Base-by-base conservation (phyloP, 2,329 filamentous ascomycete genomes). In the Immersiporthe knoxdaviesiana region DNA sequence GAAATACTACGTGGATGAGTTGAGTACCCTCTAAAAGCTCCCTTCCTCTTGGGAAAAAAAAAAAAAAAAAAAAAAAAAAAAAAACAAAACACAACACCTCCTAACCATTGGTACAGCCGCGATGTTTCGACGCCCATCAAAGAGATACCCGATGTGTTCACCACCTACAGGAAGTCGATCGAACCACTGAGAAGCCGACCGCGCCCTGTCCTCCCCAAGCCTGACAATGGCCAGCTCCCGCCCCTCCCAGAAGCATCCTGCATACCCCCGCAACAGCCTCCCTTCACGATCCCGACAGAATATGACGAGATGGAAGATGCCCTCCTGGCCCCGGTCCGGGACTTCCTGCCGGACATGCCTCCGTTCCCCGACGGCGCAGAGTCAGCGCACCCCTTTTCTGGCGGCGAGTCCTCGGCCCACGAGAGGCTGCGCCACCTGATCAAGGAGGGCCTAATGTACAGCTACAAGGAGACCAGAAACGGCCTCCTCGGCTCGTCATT, bases 1-100 rank as follows among this genome's bases (percentile, higher is more conserved):
- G 78, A 95, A 94, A 76, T 94, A 92, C 73, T 90, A 90, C 70
- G 84, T 94, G 64, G 90, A 94, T 74, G 91, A 94, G 92, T 94
- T 94, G 81, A 79, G 91, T 86, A 32, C 18, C 2, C 37, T 10
- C 35, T 12, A 12, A 12, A 10, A 4, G 6, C 1, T 16, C 14
- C 32, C 24, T 16, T 44, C n/a, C n/a, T n/a, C n/a, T n/a, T n/a
- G n/a, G n/a, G n/a, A 3, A 16, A 8, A 12, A 18, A 6, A n/a
- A 2, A 6, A n/a, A 35, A 30, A 11, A 39, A n/a, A n/a, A 27
- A 37, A 30, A 30, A 18, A 21, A 14, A 35, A 35, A 4, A 35
- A 35, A 35, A 35, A 8, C 8, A 35, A 35, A 4, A 4, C 8
- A 35, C 35, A 35, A 4, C 35, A 35, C 50, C n/a, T 39, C 66